These are phyloP conservation scores for Cynara cardunculus DNA, from an alignment of 129 eudicot species.

Conservation along the genomic window DNA sequence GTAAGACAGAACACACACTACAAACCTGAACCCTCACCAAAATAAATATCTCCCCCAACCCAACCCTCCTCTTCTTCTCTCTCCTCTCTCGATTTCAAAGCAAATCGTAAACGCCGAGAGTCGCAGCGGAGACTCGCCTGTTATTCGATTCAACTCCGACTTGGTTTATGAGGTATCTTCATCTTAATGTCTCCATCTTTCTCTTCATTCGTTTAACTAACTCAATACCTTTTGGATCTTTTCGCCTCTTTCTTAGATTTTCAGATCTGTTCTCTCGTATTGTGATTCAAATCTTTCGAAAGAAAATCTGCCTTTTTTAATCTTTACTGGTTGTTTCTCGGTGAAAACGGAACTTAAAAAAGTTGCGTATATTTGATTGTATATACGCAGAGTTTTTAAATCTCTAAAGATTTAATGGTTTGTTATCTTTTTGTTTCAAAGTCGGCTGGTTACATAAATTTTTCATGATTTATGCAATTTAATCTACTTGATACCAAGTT, in stretches of 20 bases:
- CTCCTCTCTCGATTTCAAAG: slow-evolving; percentile 19
- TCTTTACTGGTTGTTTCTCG: neutral
- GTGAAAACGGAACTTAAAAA: slow-evolving; percentile 8
- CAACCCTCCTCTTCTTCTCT: neutral
- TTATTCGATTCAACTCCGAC: slow-evolving; percentile 41
- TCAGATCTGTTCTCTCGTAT: slow-evolving; percentile 32
- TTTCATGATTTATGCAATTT: neutral
- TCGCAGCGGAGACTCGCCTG: slow-evolving; percentile 31
- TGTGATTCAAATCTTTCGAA: neutral
- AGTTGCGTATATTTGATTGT: slow-evolving; percentile 15
- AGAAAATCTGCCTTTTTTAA: neutral
- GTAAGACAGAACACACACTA: neutral
- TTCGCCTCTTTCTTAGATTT: slow-evolving; percentile 15
- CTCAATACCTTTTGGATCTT: slow-evolving; percentile 7
- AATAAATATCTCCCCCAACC: slow-evolving; percentile 25
- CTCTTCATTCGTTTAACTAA: neutral
- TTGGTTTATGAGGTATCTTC: slow-evolving; percentile 65
- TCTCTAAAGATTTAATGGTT: neutral
- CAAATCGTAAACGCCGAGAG: slow-evolving; percentile 32
- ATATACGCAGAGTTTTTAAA: neutral
- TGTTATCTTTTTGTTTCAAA: neutral
- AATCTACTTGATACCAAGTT: neutral
- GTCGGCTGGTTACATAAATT: neutral
- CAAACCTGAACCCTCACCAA: neutral
- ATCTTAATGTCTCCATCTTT: neutral